Evolutionary conservation across 2,329 filamentous ascomycete species (phyloP).

Genomic region (Arthrobotrys sphaeroides): DNA sequence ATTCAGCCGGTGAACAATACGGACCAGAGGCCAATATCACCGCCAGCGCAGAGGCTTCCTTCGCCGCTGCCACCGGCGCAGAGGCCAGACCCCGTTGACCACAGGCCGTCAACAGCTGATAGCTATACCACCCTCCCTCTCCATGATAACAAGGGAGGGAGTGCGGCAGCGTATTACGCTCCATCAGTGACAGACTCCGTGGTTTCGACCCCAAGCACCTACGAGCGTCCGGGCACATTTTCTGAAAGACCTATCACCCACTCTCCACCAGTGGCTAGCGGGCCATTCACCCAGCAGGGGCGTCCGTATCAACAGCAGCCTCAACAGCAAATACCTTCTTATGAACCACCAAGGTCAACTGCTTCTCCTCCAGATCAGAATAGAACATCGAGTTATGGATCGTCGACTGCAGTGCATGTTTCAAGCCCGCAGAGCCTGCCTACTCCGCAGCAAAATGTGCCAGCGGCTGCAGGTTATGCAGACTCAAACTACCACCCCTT

Average conservation of each 20-base stretch:
- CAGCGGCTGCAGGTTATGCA: conserved; percentile 23
- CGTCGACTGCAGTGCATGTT: neutral
- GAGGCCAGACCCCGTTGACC: neutral
- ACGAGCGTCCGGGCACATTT: conserved; percentile 36
- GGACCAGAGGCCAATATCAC: conserved; percentile 45
- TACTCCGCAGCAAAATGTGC: neutral
- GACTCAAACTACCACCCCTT: conserved; percentile 38
- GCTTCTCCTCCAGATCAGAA: conserved; percentile 8
- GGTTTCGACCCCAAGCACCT: conserved; percentile 34
- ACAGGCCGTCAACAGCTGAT: neutral
- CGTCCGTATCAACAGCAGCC: conserved; percentile 39
- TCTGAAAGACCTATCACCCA: conserved; percentile 24
- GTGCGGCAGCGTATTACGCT: conserved; percentile 17
- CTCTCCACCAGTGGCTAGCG: conserved; percentile 35
- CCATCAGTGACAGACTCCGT: conserved; percentile 42
- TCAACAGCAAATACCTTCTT: conserved; percentile 16
- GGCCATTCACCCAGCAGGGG: conserved; percentile 40
- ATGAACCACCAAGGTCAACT: conserved; percentile 18
- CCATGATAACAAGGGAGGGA: neutral
- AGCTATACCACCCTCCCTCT: conserved; percentile 5
- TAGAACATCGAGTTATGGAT: neutral
- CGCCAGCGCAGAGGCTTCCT: conserved; percentile 44
- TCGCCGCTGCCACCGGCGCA: conserved; percentile 27
- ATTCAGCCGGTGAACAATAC: conserved; percentile 26
- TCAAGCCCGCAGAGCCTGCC: neutral